Evolutionary conservation across 163 green algal species (phyloP).

Genomic region (Coccomyxa subellipsoidea): DNA sequence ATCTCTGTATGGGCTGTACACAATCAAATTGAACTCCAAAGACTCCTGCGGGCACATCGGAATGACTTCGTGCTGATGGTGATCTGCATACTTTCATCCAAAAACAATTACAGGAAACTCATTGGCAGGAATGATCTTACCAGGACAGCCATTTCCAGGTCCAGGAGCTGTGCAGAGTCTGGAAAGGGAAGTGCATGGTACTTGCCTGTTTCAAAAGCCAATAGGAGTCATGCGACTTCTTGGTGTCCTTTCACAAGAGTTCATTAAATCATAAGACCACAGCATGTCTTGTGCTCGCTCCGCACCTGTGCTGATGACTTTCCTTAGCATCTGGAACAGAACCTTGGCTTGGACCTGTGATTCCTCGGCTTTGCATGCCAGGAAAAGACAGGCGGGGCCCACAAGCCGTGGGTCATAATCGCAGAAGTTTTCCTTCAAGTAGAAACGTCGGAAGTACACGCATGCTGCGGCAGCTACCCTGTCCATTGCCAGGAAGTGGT

Average conservation of each 20-base stretch:
- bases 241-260: no score
- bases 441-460: constrained; percentile 66
- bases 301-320: constrained; percentile 10
- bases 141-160: constrained; percentile 62
- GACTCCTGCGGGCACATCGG: constrained; percentile 48
- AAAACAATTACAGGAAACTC: no score
- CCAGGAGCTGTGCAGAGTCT: constrained; percentile 61
- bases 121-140: neutral
- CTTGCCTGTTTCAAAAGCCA: neutral
- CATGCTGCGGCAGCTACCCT: constrained; percentile 59
- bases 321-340: constrained; percentile 49
- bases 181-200: constrained; percentile 27
- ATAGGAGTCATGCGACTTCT: neutral
- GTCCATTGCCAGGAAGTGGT: neutral
- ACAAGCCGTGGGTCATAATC: constrained; percentile 62
- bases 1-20: constrained; percentile 70
- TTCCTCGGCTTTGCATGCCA: constrained; percentile 81
- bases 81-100: no score
- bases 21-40: constrained; percentile 69
- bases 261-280: neutral
- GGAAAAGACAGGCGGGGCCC: constrained; percentile 67
- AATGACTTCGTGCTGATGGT: neutral
- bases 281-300: neutral
- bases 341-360: constrained; percentile 60
- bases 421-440: constrained; percentile 51